Evolutionary conservation across 2,329 filamentous ascomycete genomes (phyloP), one percentile per base, ranked within the genome.

Genomic region (Tolypocladium endophyticum): DNA sequence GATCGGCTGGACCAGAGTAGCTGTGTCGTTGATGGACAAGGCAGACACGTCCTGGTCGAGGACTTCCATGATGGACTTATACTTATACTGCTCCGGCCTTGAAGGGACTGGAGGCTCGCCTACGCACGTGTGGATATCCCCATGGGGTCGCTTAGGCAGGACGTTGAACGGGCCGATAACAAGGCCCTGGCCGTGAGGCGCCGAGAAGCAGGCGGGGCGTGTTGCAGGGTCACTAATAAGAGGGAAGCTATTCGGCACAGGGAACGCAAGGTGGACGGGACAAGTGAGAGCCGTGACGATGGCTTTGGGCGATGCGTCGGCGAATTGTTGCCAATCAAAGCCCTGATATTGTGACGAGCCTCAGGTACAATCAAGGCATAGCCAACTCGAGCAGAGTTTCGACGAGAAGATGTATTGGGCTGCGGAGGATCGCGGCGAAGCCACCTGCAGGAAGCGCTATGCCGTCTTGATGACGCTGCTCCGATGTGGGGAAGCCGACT

Each of bases 1-100:
- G 68, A 79, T 73, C 65, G 76, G 74, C 62, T 73, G 69, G 45
- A 69, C 60, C 38, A 69, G 54, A 35, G 64, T 64, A 20, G 65
- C 67, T 23, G 70, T 68, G 62, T 62, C 65, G 65, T 72, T 72
- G 67, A 63, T 38, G 16, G 65, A 68, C 53, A 69, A 61, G 47
- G 64, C 65, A 58, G 69, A 66, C 57, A 66, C 61, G 56, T 66
- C 55, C 45, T 65, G 64, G 25, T 61, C 63, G 58, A 66, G 61
- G 43, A 64, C 60, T 52, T 70, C 66, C 69, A 70, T 69, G 52
- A 18, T 58, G 61, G 61, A 60, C 60, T 64, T 59, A 45, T 60
- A 36, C 2, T 12, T 36, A 62, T 67, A 67, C 66, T 68, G 67
- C 56, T 39, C 20, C 23, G 9, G 11, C 33, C 50, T 23, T 5